phyloP scores from a whole-genome alignment of 202 grass and related monocot species.

The Panicum virgatum region DNA sequence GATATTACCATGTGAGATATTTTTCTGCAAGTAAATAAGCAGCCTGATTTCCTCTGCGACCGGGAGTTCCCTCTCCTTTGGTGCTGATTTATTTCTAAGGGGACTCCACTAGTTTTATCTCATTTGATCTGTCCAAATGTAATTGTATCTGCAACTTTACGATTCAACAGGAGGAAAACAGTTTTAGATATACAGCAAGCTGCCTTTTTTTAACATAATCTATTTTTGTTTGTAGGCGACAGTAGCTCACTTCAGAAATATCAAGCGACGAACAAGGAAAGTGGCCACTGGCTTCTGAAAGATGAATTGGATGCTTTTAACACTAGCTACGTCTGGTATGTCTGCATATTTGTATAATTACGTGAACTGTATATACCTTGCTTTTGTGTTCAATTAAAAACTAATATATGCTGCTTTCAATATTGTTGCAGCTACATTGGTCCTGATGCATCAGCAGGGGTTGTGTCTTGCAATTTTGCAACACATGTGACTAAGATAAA shows the following conservation, averaged over 20 bases:
- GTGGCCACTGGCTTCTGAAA: conserved; percentile 22
- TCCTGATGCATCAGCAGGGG: conserved; percentile 10
- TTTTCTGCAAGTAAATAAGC: no score
- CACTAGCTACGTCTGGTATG: neutral
- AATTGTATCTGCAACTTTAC: neutral
- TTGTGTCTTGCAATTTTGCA: no score
- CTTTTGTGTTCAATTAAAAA: neutral
- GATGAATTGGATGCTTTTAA: conserved; percentile 32
- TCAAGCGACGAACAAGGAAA: conserved; percentile 11
- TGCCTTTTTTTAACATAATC: neutral
- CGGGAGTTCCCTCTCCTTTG: no score
- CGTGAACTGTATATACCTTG: neutral
- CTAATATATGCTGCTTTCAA: conserved; percentile 7
- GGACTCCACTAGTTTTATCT: no score
- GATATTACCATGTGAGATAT: conserved; percentile 34
- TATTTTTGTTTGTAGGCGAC: conserved; percentile 8
- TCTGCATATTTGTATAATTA: neutral
- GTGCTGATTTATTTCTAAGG: no score
- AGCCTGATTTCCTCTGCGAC: no score
- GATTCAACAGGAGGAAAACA: neutral
- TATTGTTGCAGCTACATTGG: neutral
- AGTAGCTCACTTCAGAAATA: conserved; percentile 16
- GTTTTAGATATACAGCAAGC: neutral
- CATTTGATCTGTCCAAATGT: neutral
- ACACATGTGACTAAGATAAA: no score